phyloP scores from a whole-genome alignment of 441 rosid genomes.

The Syzygium syzygioides region DNA sequence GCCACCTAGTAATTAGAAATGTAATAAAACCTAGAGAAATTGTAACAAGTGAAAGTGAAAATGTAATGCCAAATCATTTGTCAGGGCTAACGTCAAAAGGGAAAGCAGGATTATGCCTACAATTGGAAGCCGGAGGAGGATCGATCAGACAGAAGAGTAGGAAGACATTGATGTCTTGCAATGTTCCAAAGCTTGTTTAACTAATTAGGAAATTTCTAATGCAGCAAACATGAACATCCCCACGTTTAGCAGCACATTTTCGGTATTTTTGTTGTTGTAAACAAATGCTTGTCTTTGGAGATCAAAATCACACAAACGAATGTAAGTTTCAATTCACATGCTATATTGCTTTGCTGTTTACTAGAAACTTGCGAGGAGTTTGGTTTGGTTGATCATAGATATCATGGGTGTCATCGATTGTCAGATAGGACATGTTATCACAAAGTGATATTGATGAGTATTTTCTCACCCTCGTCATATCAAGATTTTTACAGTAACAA shows the following conservation, averaged over 20 bases:
- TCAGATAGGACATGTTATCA: not conserved
- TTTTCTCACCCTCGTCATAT: not conserved
- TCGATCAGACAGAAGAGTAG: not conserved
- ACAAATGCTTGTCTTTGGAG: not conserved
- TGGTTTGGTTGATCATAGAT: not conserved
- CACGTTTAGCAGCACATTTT: not conserved
- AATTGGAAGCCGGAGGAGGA: not conserved
- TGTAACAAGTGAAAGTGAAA: not conserved
- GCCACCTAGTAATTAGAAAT: not conserved
- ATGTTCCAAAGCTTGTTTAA: not conserved
- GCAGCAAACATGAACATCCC: not conserved
- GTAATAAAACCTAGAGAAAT: not conserved
- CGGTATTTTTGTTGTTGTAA: not conserved
- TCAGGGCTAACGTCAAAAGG: not conserved
- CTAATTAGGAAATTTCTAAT: not conserved
- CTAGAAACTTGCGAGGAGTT: not conserved
- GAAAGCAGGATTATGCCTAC: not conserved
- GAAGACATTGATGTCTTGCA: not conserved
- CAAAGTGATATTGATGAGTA: not conserved
- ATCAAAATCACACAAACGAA: not conserved
- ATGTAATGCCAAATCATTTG: not conserved
- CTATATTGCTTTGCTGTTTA: not conserved
- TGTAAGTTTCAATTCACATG: not conserved
- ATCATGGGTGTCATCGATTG: not conserved
- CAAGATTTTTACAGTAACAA: not conserved